Percentiles rank a stretch among this genome's conserved stretches.
phyloP scores from a whole-genome alignment of 345 rosid species.

The Chamaenerion angustifolium region DNA sequence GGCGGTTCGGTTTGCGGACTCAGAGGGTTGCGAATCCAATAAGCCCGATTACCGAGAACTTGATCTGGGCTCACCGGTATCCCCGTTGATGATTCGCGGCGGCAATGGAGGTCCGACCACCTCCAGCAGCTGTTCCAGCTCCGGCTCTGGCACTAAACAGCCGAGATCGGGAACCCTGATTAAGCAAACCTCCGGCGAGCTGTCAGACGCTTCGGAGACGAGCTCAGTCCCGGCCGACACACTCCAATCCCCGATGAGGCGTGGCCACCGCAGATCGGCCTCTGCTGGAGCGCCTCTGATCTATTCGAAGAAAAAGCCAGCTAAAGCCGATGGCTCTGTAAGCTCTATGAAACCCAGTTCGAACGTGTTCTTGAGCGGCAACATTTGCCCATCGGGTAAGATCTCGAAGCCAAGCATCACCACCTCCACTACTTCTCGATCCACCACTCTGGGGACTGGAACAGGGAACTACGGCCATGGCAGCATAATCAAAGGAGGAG shows the following conservation, averaged over 20 bases:
- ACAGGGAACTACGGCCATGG: conserved; percentile 90
- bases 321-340: conserved; percentile 6
- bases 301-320: conserved; percentile 35
- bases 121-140: conserved; percentile 25
- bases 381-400: conserved; percentile 86
- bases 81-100: conserved; percentile 43
- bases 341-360: not conserved
- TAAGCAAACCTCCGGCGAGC: conserved; percentile 50
- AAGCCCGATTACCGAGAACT: conserved; percentile 88
- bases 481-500: conserved; percentile 50
- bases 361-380: conserved; percentile 50
- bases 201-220: conserved; percentile 18
- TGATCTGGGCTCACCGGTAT: conserved; percentile 80
- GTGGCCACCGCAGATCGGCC: conserved; percentile 67
- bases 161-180: conserved; percentile 4
- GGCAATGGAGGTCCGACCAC: conserved; percentile 5
- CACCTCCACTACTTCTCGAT: conserved; percentile 28
- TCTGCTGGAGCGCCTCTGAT: conserved; percentile 61
- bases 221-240: not conserved
- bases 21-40: conserved; percentile 33
- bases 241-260: conserved; percentile 35
- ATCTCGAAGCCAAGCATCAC: conserved; percentile 52
- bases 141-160: conserved; percentile 40
- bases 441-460: conserved; percentile 59
- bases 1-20: conserved; percentile 28